A percentile compares a stretch with the other conserved stretches of the same genome.
Evolutionary conservation across 495 filamentous ascomycete genomes (phyloP).

Genomic region (Copromyces sp.): DNA sequence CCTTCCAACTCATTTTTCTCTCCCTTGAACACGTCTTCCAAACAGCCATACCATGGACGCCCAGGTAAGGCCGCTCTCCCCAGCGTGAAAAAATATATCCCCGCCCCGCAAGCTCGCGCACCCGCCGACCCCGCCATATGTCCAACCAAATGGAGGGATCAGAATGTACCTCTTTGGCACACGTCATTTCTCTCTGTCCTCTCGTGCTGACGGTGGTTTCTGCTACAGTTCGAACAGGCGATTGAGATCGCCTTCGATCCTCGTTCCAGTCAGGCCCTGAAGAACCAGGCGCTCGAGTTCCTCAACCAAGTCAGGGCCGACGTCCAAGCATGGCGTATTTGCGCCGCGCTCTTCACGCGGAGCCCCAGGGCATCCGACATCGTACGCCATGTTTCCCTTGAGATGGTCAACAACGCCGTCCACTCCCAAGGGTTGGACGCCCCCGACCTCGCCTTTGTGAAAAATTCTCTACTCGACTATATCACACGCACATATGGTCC

Average conservation of each 20-base stretch:
- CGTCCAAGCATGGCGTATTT: constrained; percentile 74
- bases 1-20: neutral
- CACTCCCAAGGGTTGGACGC: constrained; percentile 58
- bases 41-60: constrained; percentile 18
- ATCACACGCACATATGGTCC: constrained; percentile 59
- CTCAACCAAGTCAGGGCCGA: constrained; percentile 71
- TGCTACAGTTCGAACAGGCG: constrained; percentile 69
- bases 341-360: constrained; percentile 73
- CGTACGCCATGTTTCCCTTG: constrained; percentile 76
- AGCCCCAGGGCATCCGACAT: constrained; percentile 71
- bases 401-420: constrained; percentile 85
- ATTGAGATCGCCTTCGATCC: constrained; percentile 85
- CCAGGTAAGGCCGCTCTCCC: constrained; percentile 17
- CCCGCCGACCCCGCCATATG: constrained; percentile 9
- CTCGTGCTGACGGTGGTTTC: constrained; percentile 7
- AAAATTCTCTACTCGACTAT: constrained; percentile 69
- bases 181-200: neutral
- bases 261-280: constrained; percentile 59
- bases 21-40: neutral
- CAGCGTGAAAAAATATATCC: neutral
- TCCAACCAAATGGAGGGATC: neutral
- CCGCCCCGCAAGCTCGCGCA: constrained; percentile 3
- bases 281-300: constrained; percentile 79
- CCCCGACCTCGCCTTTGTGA: constrained; percentile 58
- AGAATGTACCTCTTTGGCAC: neutral